phyloP scores from a whole-genome alignment of 139 green algal genomes.

The Chlorella sp. region DNA sequence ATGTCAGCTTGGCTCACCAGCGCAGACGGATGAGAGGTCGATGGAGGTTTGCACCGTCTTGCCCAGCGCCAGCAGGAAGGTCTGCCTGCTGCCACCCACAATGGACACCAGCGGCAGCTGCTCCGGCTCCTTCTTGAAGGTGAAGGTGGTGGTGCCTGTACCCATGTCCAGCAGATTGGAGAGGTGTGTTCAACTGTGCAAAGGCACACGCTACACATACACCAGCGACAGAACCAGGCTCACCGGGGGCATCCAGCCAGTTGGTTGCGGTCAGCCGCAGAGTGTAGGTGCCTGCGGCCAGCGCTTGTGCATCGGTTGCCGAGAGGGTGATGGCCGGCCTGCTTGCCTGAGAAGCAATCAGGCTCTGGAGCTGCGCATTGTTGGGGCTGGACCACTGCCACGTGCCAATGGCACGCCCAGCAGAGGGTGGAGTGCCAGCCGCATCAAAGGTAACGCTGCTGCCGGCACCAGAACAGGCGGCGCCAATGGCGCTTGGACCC shows the following conservation, averaged over 20 bases:
- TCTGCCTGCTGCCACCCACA: not conserved
- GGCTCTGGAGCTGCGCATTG: not conserved
- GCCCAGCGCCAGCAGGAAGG: not conserved
- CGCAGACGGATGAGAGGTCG: conserved; percentile 5
- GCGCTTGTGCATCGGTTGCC: not conserved
- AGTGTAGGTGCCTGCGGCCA: not conserved
- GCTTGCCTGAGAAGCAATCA: not conserved
- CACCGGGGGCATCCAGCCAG: not conserved
- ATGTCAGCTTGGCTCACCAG: not conserved
- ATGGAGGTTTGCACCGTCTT: not conserved
- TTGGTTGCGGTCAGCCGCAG: not conserved
- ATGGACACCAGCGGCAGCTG: not conserved
- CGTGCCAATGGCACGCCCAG: not conserved
- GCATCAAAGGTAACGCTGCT: not conserved
- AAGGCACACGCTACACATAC: too few relatives aligned
- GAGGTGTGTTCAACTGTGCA: too few relatives aligned
- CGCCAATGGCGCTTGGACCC: not conserved
- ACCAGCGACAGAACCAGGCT: too few relatives aligned
- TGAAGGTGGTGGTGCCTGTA: not conserved
- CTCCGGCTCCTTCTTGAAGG: not conserved
- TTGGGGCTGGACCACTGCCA: not conserved
- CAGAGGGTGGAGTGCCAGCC: not conserved
- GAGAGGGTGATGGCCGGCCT: not conserved
- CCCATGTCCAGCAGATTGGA: not conserved
- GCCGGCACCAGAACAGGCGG: not conserved